Percentiles rank a stretch among this genome's conserved stretches.
These are phyloP conservation scores for Quercus agrifolia DNA, from an alignment of 306 rosid genomes.

Conservation along the genomic window DNA sequence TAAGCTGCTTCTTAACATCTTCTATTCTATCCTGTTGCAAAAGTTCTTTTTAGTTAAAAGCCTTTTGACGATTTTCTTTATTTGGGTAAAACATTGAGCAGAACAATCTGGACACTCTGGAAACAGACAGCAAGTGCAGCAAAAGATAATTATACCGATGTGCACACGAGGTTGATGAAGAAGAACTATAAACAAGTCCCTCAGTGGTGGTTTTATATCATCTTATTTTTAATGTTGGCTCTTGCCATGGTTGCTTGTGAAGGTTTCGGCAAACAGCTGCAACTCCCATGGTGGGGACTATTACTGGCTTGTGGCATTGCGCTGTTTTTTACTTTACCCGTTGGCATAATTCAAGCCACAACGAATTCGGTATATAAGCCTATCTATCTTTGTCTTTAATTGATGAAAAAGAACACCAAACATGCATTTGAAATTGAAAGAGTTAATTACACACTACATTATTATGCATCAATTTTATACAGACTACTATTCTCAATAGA, in stretches of 20 bases:
- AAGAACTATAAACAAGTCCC: slow-evolving; percentile 73
- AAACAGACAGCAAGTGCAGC: slow-evolving; percentile 31
- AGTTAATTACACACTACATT: too few species aligned
- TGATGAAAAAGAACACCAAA: neutral
- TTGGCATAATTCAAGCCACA: slow-evolving; percentile 82
- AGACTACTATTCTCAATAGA: too few species aligned
- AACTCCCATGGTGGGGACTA: slow-evolving; percentile 92
- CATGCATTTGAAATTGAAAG: neutral
- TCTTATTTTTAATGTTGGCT: slow-evolving; percentile 34
- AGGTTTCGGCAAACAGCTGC: slow-evolving; percentile 79
- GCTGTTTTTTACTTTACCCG: slow-evolving; percentile 59
- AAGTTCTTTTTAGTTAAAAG: neutral
- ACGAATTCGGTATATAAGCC: slow-evolving; percentile 50
- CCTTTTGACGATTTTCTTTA: slow-evolving; percentile 1
- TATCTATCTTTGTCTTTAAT: neutral
- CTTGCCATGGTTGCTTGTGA: slow-evolving; percentile 47
- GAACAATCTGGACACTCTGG: slow-evolving; percentile 52
- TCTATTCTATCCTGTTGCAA: neutral
- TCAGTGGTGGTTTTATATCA: slow-evolving; percentile 65
- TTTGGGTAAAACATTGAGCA: slow-evolving; percentile 10
- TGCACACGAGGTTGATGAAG: slow-evolving; percentile 77
- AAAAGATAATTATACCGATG: slow-evolving; percentile 37
- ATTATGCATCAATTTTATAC: neutral
- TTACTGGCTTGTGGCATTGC: slow-evolving; percentile 55
- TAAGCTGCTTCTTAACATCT: slow-evolving; percentile 27